Base-by-base conservation (phyloP, 1,284 basidiomycete species). In the Leccinum laetum region DNA sequence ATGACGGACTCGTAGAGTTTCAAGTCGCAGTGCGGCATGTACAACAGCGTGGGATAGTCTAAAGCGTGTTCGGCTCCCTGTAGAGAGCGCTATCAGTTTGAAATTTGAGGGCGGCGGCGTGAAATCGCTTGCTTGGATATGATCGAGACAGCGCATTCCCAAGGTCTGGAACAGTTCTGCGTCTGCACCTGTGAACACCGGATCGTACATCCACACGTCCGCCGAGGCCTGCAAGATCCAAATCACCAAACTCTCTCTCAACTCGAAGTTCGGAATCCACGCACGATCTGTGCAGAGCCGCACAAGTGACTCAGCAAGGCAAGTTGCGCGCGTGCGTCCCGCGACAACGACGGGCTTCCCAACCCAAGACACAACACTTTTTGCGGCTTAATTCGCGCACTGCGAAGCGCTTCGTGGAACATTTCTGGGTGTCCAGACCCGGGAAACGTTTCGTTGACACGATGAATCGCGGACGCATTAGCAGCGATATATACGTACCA, bases 21-120 rank as follows among this genome's bases (percentile, higher is more conserved):
- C 72, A 88, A 71, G 72, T 91, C 89, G 72, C 91, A 92, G 73
- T 92, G 90, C 37, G 90, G 91, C 90, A 92, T 91, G 78, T 85
- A 91, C 62, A 87, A 79, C 63, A 92, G 79, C 58, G 88, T 91
- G 67, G 85, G 84, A 67, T 68, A 64, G 32, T 65, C 63, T 58
- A 82, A 60, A 13, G 73, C 67, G 68, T 84, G 77, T 56, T 71
- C 72, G 61, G 75, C 77, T 58, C 79, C 77, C 82, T 84, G 68
- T 55, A 60, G 41, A 63, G 49, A 63, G 49, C 61, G 37, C 58
- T 21, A 55, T 72, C 4, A 68, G 72, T 59, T 53, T 61, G 46
- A 62, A 55, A 61, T 44, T 11, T 52, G 35, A 39, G 61, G 14
- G 39, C 49, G 60, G 49, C 24, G 60, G 49, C 24, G 52, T 57